phyloP scores from a whole-genome alignment of 371 early-diverging fungal genomes.

The Mortierella sp. region DNA sequence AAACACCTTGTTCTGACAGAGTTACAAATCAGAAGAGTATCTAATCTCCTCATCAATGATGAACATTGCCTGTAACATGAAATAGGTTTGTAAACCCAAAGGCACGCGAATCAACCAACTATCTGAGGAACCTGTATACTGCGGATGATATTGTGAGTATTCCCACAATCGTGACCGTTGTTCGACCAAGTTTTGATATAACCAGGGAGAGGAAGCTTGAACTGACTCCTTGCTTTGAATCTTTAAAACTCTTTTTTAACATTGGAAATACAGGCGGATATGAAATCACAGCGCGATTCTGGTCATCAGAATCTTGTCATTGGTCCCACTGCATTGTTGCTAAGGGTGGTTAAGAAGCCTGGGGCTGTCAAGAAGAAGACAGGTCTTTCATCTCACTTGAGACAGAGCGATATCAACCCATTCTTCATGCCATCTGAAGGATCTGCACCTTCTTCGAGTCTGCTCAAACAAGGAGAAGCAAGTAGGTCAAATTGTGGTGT shows the following conservation, averaged over 20 bases:
- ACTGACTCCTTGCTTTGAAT: no score
- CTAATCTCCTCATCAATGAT: no score
- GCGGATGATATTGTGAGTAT: slow-evolving; percentile 25
- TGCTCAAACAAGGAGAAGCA: no score
- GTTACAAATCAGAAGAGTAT: not conserved
- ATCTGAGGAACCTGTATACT: slow-evolving; percentile 15
- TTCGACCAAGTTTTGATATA: no score
- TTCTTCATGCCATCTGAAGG: slow-evolving; percentile 9
- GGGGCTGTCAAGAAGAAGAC: slow-evolving; percentile 16
- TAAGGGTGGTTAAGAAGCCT: slow-evolving; percentile 20
- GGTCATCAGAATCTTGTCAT: slow-evolving; percentile 13
- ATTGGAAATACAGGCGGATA: slow-evolving; percentile 11
- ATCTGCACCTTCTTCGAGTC: no score
- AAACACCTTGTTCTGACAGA: not conserved
- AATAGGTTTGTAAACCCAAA: slow-evolving; percentile 14
- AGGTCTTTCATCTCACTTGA: not conserved
- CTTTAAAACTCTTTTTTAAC: no score
- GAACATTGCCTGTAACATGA: not conserved
- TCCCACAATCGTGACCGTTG: no score
- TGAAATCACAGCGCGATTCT: slow-evolving; percentile 8
- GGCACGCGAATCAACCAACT: slow-evolving; percentile 12
- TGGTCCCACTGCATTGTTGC: slow-evolving; percentile 20
- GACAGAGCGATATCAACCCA: slow-evolving; percentile 26
- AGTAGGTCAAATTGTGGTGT: no score
- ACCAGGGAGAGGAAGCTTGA: no score